Conservation (phyloP, 352 stramenopile species). For the Phytophthora vignae region DNA sequence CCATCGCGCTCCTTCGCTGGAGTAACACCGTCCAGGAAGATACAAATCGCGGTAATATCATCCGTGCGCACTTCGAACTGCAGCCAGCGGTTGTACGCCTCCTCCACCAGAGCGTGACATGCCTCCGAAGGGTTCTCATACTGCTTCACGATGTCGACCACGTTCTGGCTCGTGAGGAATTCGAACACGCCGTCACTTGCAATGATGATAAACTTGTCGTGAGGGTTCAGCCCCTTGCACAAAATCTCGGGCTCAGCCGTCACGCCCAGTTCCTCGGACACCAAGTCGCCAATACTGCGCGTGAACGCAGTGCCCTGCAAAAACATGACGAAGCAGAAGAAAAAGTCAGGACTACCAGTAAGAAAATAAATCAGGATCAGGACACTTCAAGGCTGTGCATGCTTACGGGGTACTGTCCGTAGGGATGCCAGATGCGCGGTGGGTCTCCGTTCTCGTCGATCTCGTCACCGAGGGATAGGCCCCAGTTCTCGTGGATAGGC, state of each 20-base stretch:
- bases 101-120: constrained; percentile 90
- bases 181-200: constrained; percentile 96
- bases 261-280: constrained; percentile 93
- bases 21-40: constrained; percentile 83
- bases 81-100: constrained; percentile 95
- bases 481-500: constrained; percentile 93
- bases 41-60: constrained; percentile 94
- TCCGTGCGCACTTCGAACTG: constrained; percentile 95
- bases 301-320: constrained; percentile 97
- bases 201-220: constrained; percentile 94
- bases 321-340: constrained; percentile 15
- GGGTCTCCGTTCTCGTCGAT: constrained; percentile 93
- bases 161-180: constrained; percentile 95
- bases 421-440: constrained; percentile 92
- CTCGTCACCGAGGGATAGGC: constrained; percentile 90
- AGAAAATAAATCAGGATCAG: constrained; percentile 21
- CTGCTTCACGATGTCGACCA: constrained; percentile 92
- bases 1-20: constrained; percentile 61
- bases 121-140: constrained; percentile 90
- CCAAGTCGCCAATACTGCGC: constrained; percentile 96
- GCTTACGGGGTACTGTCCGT: constrained; percentile 85
- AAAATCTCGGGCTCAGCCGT: constrained; percentile 93
- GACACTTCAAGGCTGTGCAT: background rate
- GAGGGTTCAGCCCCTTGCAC: constrained; percentile 85
- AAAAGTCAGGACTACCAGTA: constrained; percentile 14